Evolutionary conservation across 83 land plant species (phyloP).

Genomic region (Picea abies): DNA sequence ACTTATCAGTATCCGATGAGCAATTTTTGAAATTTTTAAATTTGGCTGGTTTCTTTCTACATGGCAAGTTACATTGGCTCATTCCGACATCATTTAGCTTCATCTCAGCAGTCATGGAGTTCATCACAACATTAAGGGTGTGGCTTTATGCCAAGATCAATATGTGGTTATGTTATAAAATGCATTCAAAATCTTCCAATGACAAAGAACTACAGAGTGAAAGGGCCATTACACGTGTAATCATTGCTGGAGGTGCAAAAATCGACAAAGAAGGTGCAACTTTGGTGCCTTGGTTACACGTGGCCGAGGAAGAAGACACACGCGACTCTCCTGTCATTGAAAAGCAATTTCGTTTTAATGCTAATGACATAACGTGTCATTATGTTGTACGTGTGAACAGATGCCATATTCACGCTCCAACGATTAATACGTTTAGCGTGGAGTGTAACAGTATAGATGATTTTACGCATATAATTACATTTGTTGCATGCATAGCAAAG

Average conservation of each 20-base stretch:
- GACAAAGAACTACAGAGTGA: neutral
- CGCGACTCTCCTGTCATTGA: too few relatives aligned
- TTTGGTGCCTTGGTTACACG: neutral
- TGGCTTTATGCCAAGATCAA: neutral
- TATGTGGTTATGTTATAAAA: neutral
- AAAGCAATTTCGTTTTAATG: too few relatives aligned
- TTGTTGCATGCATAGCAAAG: too few relatives aligned
- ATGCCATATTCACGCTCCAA: too few relatives aligned
- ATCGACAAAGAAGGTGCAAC: too few relatives aligned
- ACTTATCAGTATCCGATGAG: neutral
- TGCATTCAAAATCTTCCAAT: neutral
- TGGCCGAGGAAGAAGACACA: too few relatives aligned
- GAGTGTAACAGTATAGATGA: too few relatives aligned
- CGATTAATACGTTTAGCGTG: too few relatives aligned
- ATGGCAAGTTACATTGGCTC: neutral
- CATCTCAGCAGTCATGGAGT: neutral
- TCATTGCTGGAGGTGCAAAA: neutral
- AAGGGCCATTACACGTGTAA: neutral
- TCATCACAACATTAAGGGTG: neutral
- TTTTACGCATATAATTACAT: too few relatives aligned
- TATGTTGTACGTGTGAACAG: too few relatives aligned
- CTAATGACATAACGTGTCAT: too few relatives aligned
- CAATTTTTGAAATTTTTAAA: neutral
- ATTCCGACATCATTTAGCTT: neutral
- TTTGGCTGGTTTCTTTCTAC: neutral